Percentiles rank a stretch among this genome's conserved stretches.
Conservation (phyloP, 768 basidiomycete genomes). For the Termitomyces sp. region DNA sequence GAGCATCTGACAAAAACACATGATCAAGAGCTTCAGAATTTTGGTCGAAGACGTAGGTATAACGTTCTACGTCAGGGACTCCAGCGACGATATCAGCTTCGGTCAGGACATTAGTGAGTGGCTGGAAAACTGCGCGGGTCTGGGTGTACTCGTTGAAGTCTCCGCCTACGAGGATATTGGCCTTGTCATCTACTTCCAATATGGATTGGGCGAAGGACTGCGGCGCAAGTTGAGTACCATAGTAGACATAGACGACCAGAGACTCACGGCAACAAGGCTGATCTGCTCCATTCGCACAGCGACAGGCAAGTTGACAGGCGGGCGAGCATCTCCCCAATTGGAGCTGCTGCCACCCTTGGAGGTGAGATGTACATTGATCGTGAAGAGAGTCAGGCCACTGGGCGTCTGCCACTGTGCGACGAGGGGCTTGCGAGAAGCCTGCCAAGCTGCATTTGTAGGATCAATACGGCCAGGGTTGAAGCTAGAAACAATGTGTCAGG, state of each 20-base stretch:
- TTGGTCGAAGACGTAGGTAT: slow-evolving; percentile 59
- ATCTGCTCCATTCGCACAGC: slow-evolving; percentile 45
- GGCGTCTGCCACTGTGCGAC: slow-evolving; percentile 50
- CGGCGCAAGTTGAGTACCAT: background rate
- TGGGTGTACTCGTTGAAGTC: slow-evolving; percentile 60
- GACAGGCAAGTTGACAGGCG: slow-evolving; percentile 50
- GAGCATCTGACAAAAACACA: slow-evolving; percentile 42
- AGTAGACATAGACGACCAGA: background rate
- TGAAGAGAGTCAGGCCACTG: slow-evolving; percentile 41
- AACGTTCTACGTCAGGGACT: slow-evolving; percentile 44
- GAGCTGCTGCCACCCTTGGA: slow-evolving; percentile 55
- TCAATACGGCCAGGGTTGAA: slow-evolving; percentile 61
- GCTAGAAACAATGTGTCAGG: slow-evolving; percentile 23
- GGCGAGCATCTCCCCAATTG: slow-evolving; percentile 48
- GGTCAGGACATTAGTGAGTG: slow-evolving; percentile 32
- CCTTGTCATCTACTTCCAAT: slow-evolving; percentile 32
- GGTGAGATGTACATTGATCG: slow-evolving; percentile 54
- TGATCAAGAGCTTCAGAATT: slow-evolving; percentile 58
- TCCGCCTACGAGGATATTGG: slow-evolving; percentile 49
- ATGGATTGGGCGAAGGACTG: slow-evolving; percentile 46
- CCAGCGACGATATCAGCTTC: slow-evolving; percentile 49
- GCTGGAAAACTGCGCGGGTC: slow-evolving; percentile 44
- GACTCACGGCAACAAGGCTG: slow-evolving; percentile 41
- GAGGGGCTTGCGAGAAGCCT: slow-evolving; percentile 51
- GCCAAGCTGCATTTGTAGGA: slow-evolving; percentile 50